Evolutionary conservation across 2,329 filamentous ascomycete genomes (phyloP).

Genomic region (Colletotrichum spaethianum): DNA sequence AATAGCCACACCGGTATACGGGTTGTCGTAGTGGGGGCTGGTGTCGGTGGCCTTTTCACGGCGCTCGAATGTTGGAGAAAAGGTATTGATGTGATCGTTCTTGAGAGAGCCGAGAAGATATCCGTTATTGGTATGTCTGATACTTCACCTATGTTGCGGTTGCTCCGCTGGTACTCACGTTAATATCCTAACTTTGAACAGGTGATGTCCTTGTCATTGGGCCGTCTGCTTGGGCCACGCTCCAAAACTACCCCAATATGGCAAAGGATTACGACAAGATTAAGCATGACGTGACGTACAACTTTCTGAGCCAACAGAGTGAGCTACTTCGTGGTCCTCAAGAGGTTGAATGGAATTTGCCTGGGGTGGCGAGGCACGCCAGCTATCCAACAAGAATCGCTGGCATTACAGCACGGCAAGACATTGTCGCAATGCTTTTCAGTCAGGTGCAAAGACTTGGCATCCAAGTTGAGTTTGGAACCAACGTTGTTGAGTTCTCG

Average conservation of each 20-base stretch:
- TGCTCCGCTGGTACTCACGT: not conserved
- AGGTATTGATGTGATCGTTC: not conserved
- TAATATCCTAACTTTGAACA: not conserved
- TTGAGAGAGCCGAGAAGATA: not conserved
- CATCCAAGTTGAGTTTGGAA: not conserved
- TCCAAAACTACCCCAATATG: not conserved
- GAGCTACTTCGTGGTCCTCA: not conserved
- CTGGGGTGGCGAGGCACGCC: not conserved
- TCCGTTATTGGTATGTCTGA: not conserved
- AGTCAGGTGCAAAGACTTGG: not conserved
- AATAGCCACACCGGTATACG: not conserved
- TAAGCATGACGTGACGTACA: not conserved
- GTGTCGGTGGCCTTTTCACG: not conserved
- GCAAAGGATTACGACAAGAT: not conserved
- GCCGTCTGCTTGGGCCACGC: not conserved
- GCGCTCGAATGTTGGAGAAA: not conserved
- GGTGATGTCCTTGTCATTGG: not conserved
- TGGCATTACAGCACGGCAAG: not conserved
- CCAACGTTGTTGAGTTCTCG: not conserved
- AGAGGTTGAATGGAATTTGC: not conserved
- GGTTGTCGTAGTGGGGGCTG: not conserved
- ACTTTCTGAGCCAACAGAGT: not conserved
- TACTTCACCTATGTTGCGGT: not conserved
- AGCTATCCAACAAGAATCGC: not conserved
- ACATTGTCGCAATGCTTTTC: not conserved